phyloP scores from a whole-genome alignment of 305 asterid genomes.

The Coffea humblotiana region DNA sequence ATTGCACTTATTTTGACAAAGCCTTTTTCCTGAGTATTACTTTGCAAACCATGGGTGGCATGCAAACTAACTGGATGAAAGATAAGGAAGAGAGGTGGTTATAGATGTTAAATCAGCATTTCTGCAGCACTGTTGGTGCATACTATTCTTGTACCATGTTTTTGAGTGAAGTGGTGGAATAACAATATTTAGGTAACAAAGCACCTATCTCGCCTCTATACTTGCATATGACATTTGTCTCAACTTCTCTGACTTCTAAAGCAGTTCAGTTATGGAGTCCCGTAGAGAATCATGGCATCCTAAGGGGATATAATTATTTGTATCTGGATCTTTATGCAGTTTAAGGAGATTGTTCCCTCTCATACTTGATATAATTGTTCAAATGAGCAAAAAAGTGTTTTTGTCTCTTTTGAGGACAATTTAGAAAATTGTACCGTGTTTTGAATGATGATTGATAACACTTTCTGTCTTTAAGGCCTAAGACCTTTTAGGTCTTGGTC shows the following conservation, averaged over 20 bases:
- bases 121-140: background rate
- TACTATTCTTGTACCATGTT: background rate
- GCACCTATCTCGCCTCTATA: too few species aligned
- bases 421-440: background rate
- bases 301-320: background rate
- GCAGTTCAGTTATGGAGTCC: background rate
- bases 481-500: background rate
- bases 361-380: background rate
- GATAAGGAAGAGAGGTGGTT: background rate
- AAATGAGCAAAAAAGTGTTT: background rate
- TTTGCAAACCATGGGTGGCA: conserved; percentile 1
- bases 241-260: background rate
- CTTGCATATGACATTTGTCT: background rate
- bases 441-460: background rate
- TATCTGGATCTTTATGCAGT: background rate
- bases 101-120: background rate
- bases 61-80: background rate
- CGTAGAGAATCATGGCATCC: background rate
- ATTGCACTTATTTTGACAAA: background rate
- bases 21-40: background rate
- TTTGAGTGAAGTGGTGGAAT: background rate
- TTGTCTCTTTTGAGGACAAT: too few species aligned
- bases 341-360: background rate
- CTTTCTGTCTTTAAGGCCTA: background rate
- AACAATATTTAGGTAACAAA: background rate